A percentile compares a stretch with the other conserved stretches of the same genome.
These are phyloP conservation scores for Gossypium turneri DNA, from an alignment of 345 rosid species.

Conservation along the genomic window DNA sequence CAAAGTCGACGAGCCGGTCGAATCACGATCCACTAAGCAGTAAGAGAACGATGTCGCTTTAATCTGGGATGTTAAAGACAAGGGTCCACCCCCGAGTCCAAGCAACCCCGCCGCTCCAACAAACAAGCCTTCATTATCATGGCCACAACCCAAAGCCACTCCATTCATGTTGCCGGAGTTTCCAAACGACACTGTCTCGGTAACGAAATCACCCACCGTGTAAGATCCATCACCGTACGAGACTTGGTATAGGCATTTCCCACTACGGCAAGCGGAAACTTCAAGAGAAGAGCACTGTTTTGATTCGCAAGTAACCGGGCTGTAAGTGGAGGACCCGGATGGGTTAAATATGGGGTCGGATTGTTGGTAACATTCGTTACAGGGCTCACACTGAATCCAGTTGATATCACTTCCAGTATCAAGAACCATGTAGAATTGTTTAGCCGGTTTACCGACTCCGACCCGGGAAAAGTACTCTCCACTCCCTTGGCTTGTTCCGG, in stretches of 20 bases:
- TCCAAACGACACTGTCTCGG: conserved; percentile 76
- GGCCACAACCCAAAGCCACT: conserved; percentile 82
- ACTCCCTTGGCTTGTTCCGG: conserved; percentile 80
- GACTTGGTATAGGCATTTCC: conserved; percentile 68
- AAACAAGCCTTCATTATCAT: conserved; percentile 80
- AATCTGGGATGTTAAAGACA: conserved; percentile 72
- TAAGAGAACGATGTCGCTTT: conserved; percentile 78
- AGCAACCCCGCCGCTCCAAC: conserved; percentile 80
- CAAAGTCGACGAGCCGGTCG: conserved; percentile 54
- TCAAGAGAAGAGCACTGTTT: conserved; percentile 54
- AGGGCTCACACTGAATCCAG: conserved; percentile 89
- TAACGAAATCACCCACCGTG: conserved; percentile 65
- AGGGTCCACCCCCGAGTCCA: conserved; percentile 86
- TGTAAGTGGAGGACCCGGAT: conserved; percentile 52
- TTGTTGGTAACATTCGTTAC: conserved; percentile 78
- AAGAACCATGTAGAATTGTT: conserved; percentile 54
- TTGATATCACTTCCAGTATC: conserved; percentile 86
- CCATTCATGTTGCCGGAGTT: conserved; percentile 32
- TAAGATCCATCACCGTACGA: conserved; percentile 92
- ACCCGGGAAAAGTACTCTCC: conserved; percentile 88
- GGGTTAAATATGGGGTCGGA: conserved; percentile 78
- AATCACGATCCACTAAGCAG: conserved; percentile 86
- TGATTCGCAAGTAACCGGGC: conserved; percentile 48
- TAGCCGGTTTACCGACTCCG: conserved; percentile 76
- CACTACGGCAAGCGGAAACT: conserved; percentile 45